These are phyloP conservation scores for Aulographum hederae DNA, from an alignment of 2,329 filamentous ascomycete species.

Conservation along the genomic window DNA sequence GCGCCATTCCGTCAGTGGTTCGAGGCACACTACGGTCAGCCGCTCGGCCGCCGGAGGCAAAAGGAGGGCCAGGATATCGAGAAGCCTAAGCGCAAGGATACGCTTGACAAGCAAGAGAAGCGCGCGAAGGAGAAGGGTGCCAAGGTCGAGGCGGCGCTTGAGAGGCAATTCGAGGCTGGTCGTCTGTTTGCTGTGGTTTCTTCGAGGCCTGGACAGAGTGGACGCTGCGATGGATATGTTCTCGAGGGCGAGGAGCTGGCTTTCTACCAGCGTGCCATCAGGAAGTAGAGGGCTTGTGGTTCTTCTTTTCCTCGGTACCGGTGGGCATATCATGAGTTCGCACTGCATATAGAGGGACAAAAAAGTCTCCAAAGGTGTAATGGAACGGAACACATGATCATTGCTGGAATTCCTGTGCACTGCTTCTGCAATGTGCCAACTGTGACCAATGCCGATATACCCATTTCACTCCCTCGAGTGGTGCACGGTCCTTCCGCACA, in stretches of 20 bases:
- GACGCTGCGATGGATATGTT: slow-evolving; percentile 92
- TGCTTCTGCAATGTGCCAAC: no score
- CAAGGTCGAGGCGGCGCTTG: slow-evolving; percentile 81
- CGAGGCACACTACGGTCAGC: slow-evolving; percentile 96
- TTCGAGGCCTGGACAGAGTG: slow-evolving; percentile 89
- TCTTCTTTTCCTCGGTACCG: no score
- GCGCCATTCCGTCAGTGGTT: slow-evolving; percentile 99
- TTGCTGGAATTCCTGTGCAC: no score
- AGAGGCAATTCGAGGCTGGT: slow-evolving; percentile 99
- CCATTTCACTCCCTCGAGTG: no score
- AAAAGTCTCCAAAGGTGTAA: no score
- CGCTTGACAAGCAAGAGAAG: slow-evolving; percentile 91
- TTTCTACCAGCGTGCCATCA: slow-evolving; percentile 99
- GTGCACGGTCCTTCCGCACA: no score
- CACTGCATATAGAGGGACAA: no score
- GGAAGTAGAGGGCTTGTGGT: slow-evolving; percentile 97
- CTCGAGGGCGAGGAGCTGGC: slow-evolving; percentile 98
- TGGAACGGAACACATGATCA: no score
- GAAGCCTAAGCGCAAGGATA: slow-evolving; percentile 66
- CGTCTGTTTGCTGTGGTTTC: slow-evolving; percentile 88
- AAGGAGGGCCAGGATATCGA: slow-evolving; percentile 49
- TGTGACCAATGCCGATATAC: no score
- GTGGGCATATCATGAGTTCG: no score
- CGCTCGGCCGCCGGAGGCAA: slow-evolving; percentile 73
- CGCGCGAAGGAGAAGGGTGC: slow-evolving; percentile 58